Evolutionary conservation across 2,329 filamentous ascomycete species (phyloP).

Genomic region (Cladorrhinum sp.): DNA sequence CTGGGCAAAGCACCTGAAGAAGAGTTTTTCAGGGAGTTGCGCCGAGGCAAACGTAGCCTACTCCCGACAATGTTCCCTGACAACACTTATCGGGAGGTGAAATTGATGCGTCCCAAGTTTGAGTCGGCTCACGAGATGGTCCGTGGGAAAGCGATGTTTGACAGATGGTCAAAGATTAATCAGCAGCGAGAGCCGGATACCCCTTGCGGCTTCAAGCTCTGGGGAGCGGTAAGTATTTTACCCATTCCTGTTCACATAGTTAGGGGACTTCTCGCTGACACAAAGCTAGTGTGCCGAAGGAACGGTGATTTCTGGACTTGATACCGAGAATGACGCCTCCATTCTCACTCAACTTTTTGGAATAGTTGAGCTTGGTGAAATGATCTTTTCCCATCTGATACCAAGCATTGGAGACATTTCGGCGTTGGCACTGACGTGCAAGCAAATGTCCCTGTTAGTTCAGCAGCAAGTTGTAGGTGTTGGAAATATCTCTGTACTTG

Average conservation of each 20-base stretch:
- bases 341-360: slow-evolving; percentile 7
- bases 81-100: background rate
- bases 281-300: background rate
- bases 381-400: slow-evolving; percentile 5
- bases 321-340: background rate
- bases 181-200: background rate
- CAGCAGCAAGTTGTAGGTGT: background rate
- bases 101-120: background rate
- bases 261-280: background rate
- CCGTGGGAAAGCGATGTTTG: background rate
- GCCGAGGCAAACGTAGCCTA: background rate
- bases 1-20: background rate
- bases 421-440: slow-evolving; percentile 18
- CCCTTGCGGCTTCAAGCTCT: background rate
- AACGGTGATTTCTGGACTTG: background rate
- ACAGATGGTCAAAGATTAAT: background rate
- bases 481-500: background rate
- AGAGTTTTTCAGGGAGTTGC: background rate
- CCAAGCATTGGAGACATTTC: slow-evolving; percentile 20
- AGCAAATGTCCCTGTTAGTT: background rate
- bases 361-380: slow-evolving; percentile 8
- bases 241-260: background rate
- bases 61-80: background rate
- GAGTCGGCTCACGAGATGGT: background rate
- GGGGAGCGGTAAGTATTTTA: background rate